Conservation (phyloP, 495 filamentous ascomycete genomes). For the Lepidopterella palustris region DNA sequence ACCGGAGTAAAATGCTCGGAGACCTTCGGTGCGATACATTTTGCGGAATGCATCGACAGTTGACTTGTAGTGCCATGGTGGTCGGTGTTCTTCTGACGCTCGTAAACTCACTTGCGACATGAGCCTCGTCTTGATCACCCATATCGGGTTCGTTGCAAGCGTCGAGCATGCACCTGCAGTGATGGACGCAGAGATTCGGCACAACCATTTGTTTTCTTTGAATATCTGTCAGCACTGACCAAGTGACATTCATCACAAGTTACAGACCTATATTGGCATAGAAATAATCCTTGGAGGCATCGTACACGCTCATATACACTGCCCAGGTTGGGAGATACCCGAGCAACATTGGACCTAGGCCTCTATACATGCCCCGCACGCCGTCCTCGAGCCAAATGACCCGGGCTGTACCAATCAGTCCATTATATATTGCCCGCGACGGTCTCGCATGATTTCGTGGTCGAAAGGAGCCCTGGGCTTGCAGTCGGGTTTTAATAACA, state of each 20-base stretch:
- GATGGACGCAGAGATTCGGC: conserved; percentile 69
- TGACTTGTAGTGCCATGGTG: conserved; percentile 82
- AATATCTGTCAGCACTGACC: conserved; percentile 8
- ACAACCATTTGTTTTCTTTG: conserved; percentile 53
- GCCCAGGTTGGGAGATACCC: conserved; percentile 98
- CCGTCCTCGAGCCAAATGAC: conserved; percentile 85
- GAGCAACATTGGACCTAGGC: conserved; percentile 85
- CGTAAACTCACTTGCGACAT: conserved; percentile 71
- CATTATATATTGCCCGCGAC: conserved; percentile 61
- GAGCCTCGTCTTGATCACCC: conserved; percentile 97
- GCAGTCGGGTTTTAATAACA: conserved; percentile 98
- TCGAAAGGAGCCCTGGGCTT: conserved; percentile 82
- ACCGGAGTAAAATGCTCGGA: conserved; percentile 90
- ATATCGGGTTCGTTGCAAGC: conserved; percentile 96
- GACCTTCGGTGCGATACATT: conserved; percentile 87
- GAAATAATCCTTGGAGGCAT: conserved; percentile 70
- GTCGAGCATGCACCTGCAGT: conserved; percentile 88
- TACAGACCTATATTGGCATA: conserved; percentile 58
- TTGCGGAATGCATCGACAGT: conserved; percentile 87
- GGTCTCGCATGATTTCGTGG: conserved; percentile 21
- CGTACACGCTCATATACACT: conserved; percentile 94
- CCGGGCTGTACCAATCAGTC: conserved; percentile 76
- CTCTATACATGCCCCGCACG: conserved; percentile 84
- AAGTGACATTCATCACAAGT: neutral
- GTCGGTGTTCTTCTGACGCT: conserved; percentile 49